Evolutionary conservation across 257 asterid genomes (phyloP), one percentile per base, ranked within the genome.

Genomic region (Haberlea rhodopensis): DNA sequence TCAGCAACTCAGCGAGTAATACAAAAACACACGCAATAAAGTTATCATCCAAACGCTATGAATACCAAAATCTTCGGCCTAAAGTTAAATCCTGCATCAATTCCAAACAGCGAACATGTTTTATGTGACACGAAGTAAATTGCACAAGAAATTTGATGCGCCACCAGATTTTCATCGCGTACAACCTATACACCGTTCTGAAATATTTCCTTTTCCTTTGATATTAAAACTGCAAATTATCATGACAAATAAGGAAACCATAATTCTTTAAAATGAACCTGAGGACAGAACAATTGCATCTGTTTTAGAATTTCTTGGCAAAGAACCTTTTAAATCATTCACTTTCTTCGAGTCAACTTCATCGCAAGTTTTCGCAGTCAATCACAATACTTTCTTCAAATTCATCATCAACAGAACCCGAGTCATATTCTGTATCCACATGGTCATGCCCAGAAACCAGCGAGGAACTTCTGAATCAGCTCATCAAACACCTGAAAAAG

Each of bases 241-340:
- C 4, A 2, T n/a, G 34, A 56, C 61, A 18, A 29, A 10, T 8
- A 25, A n/a, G 10, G 24, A 66, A 26, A 21, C 25, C 0, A 19
- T 56, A 29, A 55, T 48, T n/a, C 26, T 3, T 28, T 15, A 28
- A 23, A 0, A 5, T 68, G 61, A 65, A 88, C 96, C 96, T 82
- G 88, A 62, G 25, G 80, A 62, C 71, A 73, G 43, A 56, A 56
- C 57, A 56, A 40, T 56, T 46, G 70, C 55, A 55, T 62, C 67
- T 3, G 81, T 46, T 29, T 82, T 64, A 54, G 74, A 71, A 69
- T 40, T 67, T 5, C 37, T 51, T 1, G 77, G 71, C 34, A 40
- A 27, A 43, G 77, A 65, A 16, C 69, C 70, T 66, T 59, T 62
- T 27, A 65, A 45, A 66, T 73, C 80, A 62, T 49, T 78, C 62